Base-by-base conservation (phyloP, 176 grass and related monocot genomes). In the Lolium perenne region DNA sequence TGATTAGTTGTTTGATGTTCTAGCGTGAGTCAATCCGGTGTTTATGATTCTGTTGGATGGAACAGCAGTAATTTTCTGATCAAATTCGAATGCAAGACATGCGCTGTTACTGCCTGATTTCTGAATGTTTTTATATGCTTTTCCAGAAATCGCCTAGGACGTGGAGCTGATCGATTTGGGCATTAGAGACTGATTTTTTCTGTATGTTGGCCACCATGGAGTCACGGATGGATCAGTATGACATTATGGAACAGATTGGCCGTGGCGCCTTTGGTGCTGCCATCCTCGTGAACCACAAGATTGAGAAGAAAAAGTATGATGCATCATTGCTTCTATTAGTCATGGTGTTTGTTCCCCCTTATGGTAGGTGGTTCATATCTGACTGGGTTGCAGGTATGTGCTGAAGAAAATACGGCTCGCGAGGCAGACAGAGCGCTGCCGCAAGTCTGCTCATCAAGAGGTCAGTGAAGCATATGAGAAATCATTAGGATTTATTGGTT, bases 251-350 rank as follows among this genome's bases (percentile, higher is more conserved):
- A 68, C 97, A 99, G 66, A 97, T 99, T 88, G 97, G 97, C 10
- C 88, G 97, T 6, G 97, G 97, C 1, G 97, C 97, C 78, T 99
- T 99, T 86, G 97, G 97, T 38, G 94, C 97, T 21, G 97, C 97
- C 56, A 99, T 99, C 69, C 97, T 99, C n/a, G 97, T 99, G 54
- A 99, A 97, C 87, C 94, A 99, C 85, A 99, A 94, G 85, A 90
- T 79, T 16, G 97, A 99, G 91, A 99, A 94, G 85, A 94, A 91
- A 83, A 99, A 77, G 97, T 97, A 92, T 53, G 85, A 84, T 71
- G 10, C 68, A 29, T 8, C 80, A 10, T 47, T 78, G 71, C 23
- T 90, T 83, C 26, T 62, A 21, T 49, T 61, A 61, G 10, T 48
- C 58, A 8, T 38, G 57, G 47, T 56, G 47, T 72, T 21, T 90